Evolutionary conservation across 2,329 filamentous ascomycete species (phyloP).

Genomic region (Trichoderma gracile): DNA sequence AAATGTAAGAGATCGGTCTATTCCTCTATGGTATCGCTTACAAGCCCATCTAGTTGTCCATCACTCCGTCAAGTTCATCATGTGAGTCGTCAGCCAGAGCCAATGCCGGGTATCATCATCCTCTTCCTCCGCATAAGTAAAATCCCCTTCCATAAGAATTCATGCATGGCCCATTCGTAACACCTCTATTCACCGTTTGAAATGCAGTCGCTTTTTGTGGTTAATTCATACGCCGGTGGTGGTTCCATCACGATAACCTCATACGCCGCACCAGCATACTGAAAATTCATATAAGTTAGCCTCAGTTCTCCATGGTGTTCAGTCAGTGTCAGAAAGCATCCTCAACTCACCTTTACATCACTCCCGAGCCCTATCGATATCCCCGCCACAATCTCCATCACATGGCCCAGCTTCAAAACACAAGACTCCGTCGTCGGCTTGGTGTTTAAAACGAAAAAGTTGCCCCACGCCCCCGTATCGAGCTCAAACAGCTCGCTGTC

Average conservation of each 20-base stretch:
- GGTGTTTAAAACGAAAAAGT: slow-evolving; percentile 19
- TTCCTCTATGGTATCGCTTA: background rate
- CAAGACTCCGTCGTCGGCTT: slow-evolving; percentile 20
- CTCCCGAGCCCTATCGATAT: slow-evolving; percentile 14
- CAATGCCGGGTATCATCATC: slow-evolving; percentile 14
- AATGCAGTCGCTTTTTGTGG: background rate
- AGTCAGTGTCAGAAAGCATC: background rate
- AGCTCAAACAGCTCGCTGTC: slow-evolving; percentile 15
- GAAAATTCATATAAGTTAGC: background rate
- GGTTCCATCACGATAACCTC: slow-evolving; percentile 17
- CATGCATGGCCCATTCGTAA: background rate
- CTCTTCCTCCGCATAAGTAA: background rate
- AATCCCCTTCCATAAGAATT: background rate
- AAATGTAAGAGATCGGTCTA: background rate
- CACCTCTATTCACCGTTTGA: background rate
- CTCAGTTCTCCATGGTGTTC: background rate
- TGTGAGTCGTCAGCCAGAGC: background rate
- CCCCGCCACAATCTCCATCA: slow-evolving; percentile 12
- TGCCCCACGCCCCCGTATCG: slow-evolving; percentile 17
- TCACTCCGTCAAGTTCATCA: background rate
- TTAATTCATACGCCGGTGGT: slow-evolving; percentile 10
- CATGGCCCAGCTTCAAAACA: slow-evolving; percentile 3
- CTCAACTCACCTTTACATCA: slow-evolving; percentile 9
- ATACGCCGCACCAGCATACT: slow-evolving; percentile 12
- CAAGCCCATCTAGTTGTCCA: background rate